phyloP scores from a whole-genome alignment of 208 protist species.

The Trypanosoma lewisi region DNA sequence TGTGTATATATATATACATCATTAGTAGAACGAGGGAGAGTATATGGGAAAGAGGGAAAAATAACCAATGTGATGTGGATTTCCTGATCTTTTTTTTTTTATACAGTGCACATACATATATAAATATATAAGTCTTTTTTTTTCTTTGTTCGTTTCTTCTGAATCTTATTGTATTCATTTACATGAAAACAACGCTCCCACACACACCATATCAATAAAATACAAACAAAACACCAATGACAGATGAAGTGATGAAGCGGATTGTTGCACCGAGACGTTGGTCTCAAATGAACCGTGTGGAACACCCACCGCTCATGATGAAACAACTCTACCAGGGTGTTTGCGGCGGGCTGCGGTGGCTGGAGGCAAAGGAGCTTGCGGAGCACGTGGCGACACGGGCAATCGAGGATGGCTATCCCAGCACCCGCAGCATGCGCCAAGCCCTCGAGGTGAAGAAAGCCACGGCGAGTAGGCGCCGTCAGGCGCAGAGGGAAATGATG shows the following conservation, averaged over 20 bases:
- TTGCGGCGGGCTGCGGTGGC: constrained; percentile 75
- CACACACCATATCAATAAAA: background rate
- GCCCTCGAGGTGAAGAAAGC: constrained; percentile 32
- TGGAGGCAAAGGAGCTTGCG: constrained; percentile 63
- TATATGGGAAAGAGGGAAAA: too few species aligned
- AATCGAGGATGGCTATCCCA: constrained; percentile 65
- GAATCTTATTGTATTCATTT: background rate
- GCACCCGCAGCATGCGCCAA: constrained; percentile 34
- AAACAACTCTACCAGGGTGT: constrained; percentile 78
- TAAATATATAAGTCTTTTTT: constrained; percentile 14
- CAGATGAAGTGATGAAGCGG: constrained; percentile 51
- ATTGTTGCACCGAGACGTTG: constrained; percentile 70
- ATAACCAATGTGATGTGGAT: too few species aligned
- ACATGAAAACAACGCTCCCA: background rate
- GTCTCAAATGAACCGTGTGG: constrained; percentile 60
- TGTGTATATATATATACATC: background rate
- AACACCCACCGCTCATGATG: constrained; percentile 89
- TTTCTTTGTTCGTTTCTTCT: constrained; percentile 1
- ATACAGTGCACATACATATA: too few species aligned
- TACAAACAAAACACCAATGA: too few species aligned
- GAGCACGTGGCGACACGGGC: constrained; percentile 71
- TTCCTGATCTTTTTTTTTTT: too few species aligned
- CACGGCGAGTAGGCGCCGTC: constrained; percentile 14
- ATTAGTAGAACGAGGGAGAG: too few species aligned
- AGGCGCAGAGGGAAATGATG: constrained; percentile 6